phyloP scores from a whole-genome alignment of 345 rosid genomes.

The Passiflora organensis region DNA sequence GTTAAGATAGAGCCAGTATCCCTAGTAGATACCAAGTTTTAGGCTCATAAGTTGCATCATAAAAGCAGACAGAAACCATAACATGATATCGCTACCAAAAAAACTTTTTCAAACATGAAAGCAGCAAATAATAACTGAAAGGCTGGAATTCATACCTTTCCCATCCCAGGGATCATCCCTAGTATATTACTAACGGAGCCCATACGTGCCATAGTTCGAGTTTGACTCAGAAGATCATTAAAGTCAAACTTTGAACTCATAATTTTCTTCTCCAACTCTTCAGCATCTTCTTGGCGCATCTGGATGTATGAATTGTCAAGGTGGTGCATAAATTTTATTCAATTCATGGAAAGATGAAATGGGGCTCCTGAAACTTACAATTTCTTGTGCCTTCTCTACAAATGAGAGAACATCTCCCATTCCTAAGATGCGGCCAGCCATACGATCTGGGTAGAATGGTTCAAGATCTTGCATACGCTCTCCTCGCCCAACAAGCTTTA shows the following conservation, averaged over 20 bases:
- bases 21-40: neutral
- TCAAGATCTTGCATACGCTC: conserved; percentile 97
- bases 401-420: conserved; percentile 99
- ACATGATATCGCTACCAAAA: no score
- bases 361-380: conserved; percentile 45
- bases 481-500: conserved; percentile 96
- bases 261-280: conserved; percentile 93
- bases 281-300: conserved; percentile 99
- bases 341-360: conserved; percentile 8
- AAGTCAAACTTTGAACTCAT: conserved; percentile 96
- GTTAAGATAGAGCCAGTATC: neutral
- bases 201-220: conserved; percentile 95
- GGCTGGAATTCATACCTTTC: conserved; percentile 46
- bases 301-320: conserved; percentile 24
- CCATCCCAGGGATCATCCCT: conserved; percentile 99
- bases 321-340: conserved; percentile 8
- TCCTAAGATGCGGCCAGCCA: conserved; percentile 97
- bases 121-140: neutral
- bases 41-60: neutral
- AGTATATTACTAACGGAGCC: conserved; percentile 90
- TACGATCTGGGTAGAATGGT: conserved; percentile 94
- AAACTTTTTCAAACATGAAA: no score
- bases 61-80: neutral
- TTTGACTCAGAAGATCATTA: conserved; percentile 93
- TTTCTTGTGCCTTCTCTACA: conserved; percentile 98